Evolutionary conservation across 2,329 filamentous ascomycete genomes (phyloP).

Genomic region (Fusarium ramigenum): DNA sequence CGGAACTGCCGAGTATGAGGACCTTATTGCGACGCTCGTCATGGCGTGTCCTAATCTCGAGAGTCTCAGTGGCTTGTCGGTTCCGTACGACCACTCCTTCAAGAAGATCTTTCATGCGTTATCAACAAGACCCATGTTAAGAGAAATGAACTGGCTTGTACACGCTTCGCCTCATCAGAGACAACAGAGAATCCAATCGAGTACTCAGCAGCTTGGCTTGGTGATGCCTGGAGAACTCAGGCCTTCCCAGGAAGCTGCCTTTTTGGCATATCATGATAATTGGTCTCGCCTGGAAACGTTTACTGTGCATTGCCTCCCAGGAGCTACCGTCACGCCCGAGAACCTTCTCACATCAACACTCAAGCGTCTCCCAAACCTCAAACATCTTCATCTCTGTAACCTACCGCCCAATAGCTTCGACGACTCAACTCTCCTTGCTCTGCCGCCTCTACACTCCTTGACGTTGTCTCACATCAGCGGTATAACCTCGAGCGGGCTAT

Average conservation of each 20-base stretch:
- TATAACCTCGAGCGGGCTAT: slow-evolving; percentile 65
- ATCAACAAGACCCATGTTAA: slow-evolving; percentile 64
- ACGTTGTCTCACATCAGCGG: slow-evolving; percentile 65
- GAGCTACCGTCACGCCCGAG: slow-evolving; percentile 63
- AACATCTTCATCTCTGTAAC: slow-evolving; percentile 67
- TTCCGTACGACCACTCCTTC: slow-evolving; percentile 64
- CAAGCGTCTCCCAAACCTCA: slow-evolving; percentile 61
- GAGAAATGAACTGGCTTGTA: slow-evolving; percentile 69
- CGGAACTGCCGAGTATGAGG: slow-evolving; percentile 61
- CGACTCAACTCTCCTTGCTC: slow-evolving; percentile 62
- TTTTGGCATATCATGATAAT: slow-evolving; percentile 61
- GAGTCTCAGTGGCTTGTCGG: slow-evolving; percentile 63
- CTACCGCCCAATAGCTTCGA: slow-evolving; percentile 66
- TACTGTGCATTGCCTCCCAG: slow-evolving; percentile 67
- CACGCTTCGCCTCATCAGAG: slow-evolving; percentile 47
- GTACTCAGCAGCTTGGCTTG: slow-evolving; percentile 45
- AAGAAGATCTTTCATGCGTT: slow-evolving; percentile 67
- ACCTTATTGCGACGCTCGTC: slow-evolving; percentile 67
- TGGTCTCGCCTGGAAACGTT: slow-evolving; percentile 67
- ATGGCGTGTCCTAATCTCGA: slow-evolving; percentile 74
- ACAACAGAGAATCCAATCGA: slow-evolving; percentile 45
- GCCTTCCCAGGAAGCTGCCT: slow-evolving; percentile 52
- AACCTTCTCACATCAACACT: slow-evolving; percentile 62
- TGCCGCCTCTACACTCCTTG: slow-evolving; percentile 65
- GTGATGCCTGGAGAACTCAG: slow-evolving; percentile 45